A percentile compares a stretch with the other conserved stretches of the same genome.
phyloP scores from a whole-genome alignment of 352 stramenopile species.

The Globisporangium okanoganense region DNA sequence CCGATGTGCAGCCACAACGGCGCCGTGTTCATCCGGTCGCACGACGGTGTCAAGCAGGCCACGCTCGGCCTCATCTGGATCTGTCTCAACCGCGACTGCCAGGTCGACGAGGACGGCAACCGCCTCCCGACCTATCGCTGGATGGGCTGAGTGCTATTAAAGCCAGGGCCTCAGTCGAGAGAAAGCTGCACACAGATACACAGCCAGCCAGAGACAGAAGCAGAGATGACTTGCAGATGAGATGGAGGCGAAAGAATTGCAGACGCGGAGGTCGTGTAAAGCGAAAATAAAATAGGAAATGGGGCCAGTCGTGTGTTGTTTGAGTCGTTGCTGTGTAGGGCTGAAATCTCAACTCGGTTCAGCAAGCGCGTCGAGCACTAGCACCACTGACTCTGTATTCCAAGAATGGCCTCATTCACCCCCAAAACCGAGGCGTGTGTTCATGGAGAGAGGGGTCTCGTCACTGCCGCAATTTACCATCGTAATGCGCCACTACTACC shows the following conservation, averaged over 20 bases:
- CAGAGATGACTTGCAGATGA: not conserved
- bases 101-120: conserved; percentile 82
- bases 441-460: no score
- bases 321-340: no score
- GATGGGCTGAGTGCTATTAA: conserved; percentile 49
- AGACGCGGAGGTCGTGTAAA: not conserved
- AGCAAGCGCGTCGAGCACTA: no score
- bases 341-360: no score
- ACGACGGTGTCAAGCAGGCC: conserved; percentile 86
- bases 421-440: no score
- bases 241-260: not conserved
- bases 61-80: conserved; percentile 87
- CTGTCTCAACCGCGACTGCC: conserved; percentile 86
- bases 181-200: not conserved
- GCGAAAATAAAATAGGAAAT: conserved; percentile 1
- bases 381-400: no score
- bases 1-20: conserved; percentile 76
- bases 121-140: conserved; percentile 82
- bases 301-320: not conserved
- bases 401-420: no score
- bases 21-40: conserved; percentile 85
- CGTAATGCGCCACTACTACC: no score
- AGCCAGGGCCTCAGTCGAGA: not conserved
- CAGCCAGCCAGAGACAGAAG: not conserved
- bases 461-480: no score